phyloP scores from a whole-genome alignment of 129 eudicot species.

The sunflower (Helianthus annuus) region HanXRQr2.0-SUNRISE NC_035433.2:118687205-118687704 shows the following conservation, averaged over 20 bases:
- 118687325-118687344: too few relatives aligned
- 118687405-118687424: neutral
- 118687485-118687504: neutral
- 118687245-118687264: neutral
- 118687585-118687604: conserved; percentile 74
- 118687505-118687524: conserved; percentile 33
- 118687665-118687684: conserved; percentile 84
- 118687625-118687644: conserved; percentile 78
- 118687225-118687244: neutral
- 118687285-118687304: too few relatives aligned
- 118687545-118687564: conserved; percentile 53
- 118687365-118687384: too few relatives aligned
- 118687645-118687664: conserved; percentile 85
- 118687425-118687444: too few relatives aligned
- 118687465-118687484: neutral
- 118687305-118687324: too few relatives aligned
- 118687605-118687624: conserved; percentile 73
- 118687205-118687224: neutral
- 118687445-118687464: neutral
- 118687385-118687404: neutral
- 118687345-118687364: too few relatives aligned
- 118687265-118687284: too few relatives aligned
- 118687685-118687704: conserved; percentile 69
- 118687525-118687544: conserved; percentile 65
- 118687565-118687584: conserved; percentile 59